Evolutionary conservation across 176 grass and related monocot genomes (phyloP).

Genomic region (Oryza australiensis): DNA sequence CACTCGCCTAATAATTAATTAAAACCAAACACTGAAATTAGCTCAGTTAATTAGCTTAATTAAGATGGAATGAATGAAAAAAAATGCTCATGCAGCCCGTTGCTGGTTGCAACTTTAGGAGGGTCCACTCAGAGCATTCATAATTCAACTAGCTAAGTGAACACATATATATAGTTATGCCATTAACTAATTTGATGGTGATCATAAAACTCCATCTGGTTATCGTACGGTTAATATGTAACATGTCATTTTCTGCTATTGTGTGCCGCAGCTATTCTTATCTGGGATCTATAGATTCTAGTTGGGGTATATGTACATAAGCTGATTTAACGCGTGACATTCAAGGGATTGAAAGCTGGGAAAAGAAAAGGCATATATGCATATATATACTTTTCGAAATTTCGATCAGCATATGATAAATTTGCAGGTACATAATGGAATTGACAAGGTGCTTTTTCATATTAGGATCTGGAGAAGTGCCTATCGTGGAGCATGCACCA

Average conservation of each 20-base stretch:
- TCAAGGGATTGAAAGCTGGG: not conserved
- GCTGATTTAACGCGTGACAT: constrained; percentile 18
- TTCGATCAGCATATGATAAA: not conserved
- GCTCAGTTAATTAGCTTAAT: not conserved
- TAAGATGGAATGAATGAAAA: not conserved
- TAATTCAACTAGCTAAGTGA: not conserved
- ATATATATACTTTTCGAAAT: not conserved
- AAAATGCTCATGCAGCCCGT: not conserved
- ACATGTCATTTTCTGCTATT: not conserved
- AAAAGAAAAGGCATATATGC: not conserved
- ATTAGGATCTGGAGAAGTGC: constrained; percentile 26
- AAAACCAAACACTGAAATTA: not conserved
- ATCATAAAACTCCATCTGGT: not conserved
- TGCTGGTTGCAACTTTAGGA: too few species aligned
- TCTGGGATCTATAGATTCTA: not conserved
- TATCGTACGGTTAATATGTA: not conserved
- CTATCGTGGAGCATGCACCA: constrained; percentile 36
- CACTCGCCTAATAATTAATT: constrained; percentile 25
- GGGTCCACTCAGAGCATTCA: too few species aligned
- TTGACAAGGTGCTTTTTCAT: constrained; percentile 24
- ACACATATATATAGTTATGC: too few species aligned
- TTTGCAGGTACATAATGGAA: constrained; percentile 17
- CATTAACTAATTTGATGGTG: too few species aligned
- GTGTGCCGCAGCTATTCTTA: not conserved
- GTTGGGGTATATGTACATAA: not conserved